Evolutionary conservation across 75 land plant species (phyloP).

Genomic region (Selaginella tamariscina): DNA sequence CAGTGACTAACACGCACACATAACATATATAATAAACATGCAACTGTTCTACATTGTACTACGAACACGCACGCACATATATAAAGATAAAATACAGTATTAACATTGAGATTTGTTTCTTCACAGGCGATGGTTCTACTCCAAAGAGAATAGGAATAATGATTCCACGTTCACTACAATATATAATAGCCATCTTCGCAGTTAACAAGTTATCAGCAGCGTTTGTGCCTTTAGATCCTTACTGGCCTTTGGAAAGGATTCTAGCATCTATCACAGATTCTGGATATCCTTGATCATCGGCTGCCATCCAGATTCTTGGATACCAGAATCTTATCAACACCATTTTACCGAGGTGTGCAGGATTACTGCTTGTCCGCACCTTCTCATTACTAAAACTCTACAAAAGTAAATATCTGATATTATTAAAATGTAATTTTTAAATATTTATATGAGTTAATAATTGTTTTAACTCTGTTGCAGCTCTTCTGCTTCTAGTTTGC

Average conservation of each 20-base stretch:
- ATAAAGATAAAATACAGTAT: no score
- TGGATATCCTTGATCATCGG: slow-evolving; percentile 31
- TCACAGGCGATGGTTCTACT: no score
- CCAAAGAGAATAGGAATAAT: slow-evolving; percentile 50
- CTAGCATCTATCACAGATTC: slow-evolving; percentile 28
- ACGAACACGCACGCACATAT: no score
- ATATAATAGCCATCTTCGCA: slow-evolving; percentile 53
- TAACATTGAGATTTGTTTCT: no score
- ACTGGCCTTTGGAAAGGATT: slow-evolving; percentile 52
- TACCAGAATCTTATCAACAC: not conserved
- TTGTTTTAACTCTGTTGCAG: no score
- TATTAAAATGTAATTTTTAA: no score
- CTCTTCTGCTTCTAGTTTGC: no score
- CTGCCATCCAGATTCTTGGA: not conserved
- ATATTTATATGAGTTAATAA: no score
- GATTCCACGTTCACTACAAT: slow-evolving; percentile 53
- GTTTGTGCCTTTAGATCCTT: slow-evolving; percentile 66
- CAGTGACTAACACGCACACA: no score
- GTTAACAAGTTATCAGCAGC: slow-evolving; percentile 49
- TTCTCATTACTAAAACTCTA: not conserved
- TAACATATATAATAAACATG: no score
- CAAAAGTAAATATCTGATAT: no score
- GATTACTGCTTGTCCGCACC: not conserved
- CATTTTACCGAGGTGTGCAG: not conserved
- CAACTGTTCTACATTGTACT: no score